Evolutionary conservation across 441 rosid genomes (phyloP), one percentile per base, ranked within the genome.

Genomic region (Geranium incanum): DNA sequence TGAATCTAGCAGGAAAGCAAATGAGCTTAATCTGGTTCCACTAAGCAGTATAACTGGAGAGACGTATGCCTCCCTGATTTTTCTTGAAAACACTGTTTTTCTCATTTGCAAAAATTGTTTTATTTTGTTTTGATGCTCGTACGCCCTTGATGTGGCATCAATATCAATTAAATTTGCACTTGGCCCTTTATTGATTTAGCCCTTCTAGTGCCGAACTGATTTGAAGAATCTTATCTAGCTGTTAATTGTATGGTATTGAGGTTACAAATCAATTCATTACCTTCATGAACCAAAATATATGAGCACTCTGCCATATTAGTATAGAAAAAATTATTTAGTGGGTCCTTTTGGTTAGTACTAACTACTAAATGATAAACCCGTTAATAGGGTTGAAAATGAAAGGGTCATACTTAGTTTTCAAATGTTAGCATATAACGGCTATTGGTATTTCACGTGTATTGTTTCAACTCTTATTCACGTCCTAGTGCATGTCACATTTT

Each of bases 21-120:
- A 85, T 78, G 97, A 95, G 82, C 78, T 82, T 74, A 78, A 69
- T 74, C 88, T 90, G 74, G 81, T 92, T 70, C 96, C 96, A n/a
- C 72, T 90, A 64, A 78, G 88, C 76, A 86, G 86, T 77, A 84
- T 88, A 74, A 72, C 85, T 55, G 72, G 78, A 52, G 87, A 86
- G 80, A 76, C 70, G 95, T 86, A 72, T 9, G 78, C 65, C 33
- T 36, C 12, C 9, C 68, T 6, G 9, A 18, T 59, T 59, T 59
- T 59, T 55, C 23, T 57, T 5, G 1, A 57, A 16, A 57, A 59
- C 2, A 28, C 1, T 59, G 5, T 18, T 52, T 19, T 4, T 72
- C 39, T 33, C 41, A 8, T 33, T 55, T 36, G 28, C 18, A 18
- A 37, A 16, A 52, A 59, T 57, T n/a, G 23, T 59, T 36, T 18